Evolutionary conservation across 73 alveolate species (phyloP), one percentile per base, ranked within the genome.

Genomic region (Uronychia setigera): DNA sequence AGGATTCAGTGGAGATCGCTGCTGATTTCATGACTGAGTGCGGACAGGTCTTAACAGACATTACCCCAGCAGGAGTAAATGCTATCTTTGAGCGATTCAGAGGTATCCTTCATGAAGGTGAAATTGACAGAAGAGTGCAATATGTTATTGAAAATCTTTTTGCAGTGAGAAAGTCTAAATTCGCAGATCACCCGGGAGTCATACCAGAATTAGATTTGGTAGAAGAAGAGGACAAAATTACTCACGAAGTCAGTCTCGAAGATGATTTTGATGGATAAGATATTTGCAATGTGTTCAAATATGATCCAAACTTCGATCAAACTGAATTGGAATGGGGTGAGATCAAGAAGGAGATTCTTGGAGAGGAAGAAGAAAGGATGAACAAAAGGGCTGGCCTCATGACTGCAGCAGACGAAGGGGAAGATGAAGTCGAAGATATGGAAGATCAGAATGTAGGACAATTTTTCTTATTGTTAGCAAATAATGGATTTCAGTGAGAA

Each of bases 141-240:
- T 99, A 99, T 87, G 95, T 97, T 59, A 99, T 99, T 84, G 99
- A 99, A 92, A 94, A 96, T 82, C 95, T 97, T 81, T 98, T 98
- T 88, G 98, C 96, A 84, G 91, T 95, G 32, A 92, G 99, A 60
- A 95, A 98, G 94, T 92, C 96, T 31, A 95, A 97, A 89, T 99
- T 98, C 88, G 87, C 79, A 33, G 94, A 91, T 11, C 88, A 82
- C 76, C 92, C 99, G 57, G 99, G 99, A 83, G 99, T 98, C 1
- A 86, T 97, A 46, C 98, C 98, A 77, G 99, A 99, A 83, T 94
- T 99, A 9, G 99, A 99, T 90, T 93, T 99, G 80, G 99, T 99
- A 0, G 99, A 98, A 79, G 99, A 99, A 79, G 99, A 98, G 59
- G 99, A 99, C 92, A 93, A 94, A 77, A 96, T 98, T 74, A 98